Evolutionary conservation across 257 asterid species (phyloP), one percentile per base, ranked within the genome.

Genomic region (Thymus mandschuricus): DNA sequence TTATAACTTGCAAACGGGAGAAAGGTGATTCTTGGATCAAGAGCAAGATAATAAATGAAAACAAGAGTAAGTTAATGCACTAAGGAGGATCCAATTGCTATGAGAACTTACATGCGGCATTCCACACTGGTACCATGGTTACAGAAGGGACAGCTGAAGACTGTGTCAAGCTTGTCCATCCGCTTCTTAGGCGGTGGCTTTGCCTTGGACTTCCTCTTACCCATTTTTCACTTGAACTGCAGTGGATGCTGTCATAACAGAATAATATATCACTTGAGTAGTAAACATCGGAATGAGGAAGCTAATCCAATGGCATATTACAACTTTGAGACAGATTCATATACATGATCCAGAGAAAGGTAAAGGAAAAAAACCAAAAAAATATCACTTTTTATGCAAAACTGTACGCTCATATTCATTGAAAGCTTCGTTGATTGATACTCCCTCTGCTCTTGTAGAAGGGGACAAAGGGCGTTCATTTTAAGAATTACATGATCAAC

Each of bases 141-240:
- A 70, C 99, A 94, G 81, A 94, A 94, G 44, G 99, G 99, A 69
- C 99, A 94, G 80, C 90, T 87, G 81, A 94, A 94, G 71, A 89
- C 96, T 6, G 97, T 91, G 80, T 94, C 99, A 15, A 94, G 99
- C 76, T 94, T 94, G 89, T 92, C 97, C 91, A 84, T 89, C 54
- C 93, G 77, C 87, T 94, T 94, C 93, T 84, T 94, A 21, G 96
- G 88, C 33, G 95, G 85, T 11, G 99, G 97, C 86, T 94, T 94
- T 5, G 97, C 89, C 79, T 86, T 89, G 2, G 99, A 88, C 83
- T 94, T 94, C 83, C 99, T 91, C 91, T 91, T 94, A 33, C 99
- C 97, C 99, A 91, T 93, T 38, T 63, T 44, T 63, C 54, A 21
- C 54, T 44, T n/a, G 10, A 44, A 4, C 31, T 27, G 27, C 10